phyloP scores from a whole-genome alignment of 768 basidiomycete species.

The Boletus huronensis region DNA sequence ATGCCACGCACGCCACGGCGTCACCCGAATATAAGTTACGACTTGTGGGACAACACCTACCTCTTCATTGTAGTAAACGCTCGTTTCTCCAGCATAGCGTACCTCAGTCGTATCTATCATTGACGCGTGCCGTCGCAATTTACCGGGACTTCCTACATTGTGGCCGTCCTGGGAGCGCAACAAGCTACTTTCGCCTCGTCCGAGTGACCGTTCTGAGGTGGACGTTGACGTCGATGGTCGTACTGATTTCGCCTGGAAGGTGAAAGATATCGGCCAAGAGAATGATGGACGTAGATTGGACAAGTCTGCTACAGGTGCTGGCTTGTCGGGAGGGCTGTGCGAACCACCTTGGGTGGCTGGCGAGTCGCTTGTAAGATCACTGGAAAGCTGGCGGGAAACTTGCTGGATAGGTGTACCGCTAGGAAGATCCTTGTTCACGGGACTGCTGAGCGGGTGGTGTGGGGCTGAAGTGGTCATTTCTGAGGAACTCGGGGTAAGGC shows the following conservation, averaged over 20 bases:
- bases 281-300: slow-evolving; percentile 5
- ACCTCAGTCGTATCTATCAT: slow-evolving; percentile 10
- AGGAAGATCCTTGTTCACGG: background rate
- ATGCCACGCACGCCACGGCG: background rate
- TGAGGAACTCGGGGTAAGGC: slow-evolving; percentile 9
- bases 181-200: background rate
- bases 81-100: slow-evolving; percentile 57
- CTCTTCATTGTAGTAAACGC: slow-evolving; percentile 49
- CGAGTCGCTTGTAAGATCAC: background rate
- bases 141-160: slow-evolving; percentile 18
- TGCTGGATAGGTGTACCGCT: background rate
- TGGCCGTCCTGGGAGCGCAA: slow-evolving; percentile 9
- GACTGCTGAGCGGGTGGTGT: background rate
- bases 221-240: slow-evolving; percentile 13
- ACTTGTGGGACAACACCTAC: slow-evolving; percentile 33
- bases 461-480: slow-evolving; percentile 1
- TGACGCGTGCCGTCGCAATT: slow-evolving; percentile 17
- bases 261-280: slow-evolving; percentile 12
- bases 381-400: slow-evolving; percentile 2
- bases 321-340: background rate
- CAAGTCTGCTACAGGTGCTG: background rate
- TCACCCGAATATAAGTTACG: background rate
- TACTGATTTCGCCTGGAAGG: slow-evolving; percentile 16
- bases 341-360: background rate
- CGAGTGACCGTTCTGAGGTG: slow-evolving; percentile 10